phyloP scores from a whole-genome alignment of 2,329 filamentous ascomycete species.

The Fusarium cicatricum region DNA sequence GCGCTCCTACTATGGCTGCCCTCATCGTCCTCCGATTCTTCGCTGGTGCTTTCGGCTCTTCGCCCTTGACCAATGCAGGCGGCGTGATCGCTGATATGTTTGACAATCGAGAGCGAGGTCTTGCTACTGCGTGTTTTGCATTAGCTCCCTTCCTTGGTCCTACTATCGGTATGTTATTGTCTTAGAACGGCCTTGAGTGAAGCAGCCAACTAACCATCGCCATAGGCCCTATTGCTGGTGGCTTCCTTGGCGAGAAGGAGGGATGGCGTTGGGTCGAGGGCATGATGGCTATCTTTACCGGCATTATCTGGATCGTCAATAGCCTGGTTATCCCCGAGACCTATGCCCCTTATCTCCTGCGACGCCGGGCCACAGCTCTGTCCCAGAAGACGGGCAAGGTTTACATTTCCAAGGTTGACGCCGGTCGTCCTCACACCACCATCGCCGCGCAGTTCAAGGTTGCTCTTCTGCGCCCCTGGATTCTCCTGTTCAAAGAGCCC shows the following conservation, averaged over 20 bases:
- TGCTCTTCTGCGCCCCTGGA: slow-evolving; percentile 69
- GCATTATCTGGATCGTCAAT: slow-evolving; percentile 63
- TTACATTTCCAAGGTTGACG: slow-evolving; percentile 61
- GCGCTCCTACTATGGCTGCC: slow-evolving; percentile 63
- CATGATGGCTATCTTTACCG: slow-evolving; percentile 68
- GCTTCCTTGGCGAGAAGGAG: slow-evolving; percentile 66
- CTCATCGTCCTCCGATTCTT: slow-evolving; percentile 76
- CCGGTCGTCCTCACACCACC: slow-evolving; percentile 52
- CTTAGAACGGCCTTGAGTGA: not conserved
- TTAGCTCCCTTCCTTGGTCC: slow-evolving; percentile 72
- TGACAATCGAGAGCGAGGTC: slow-evolving; percentile 60
- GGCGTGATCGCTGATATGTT: slow-evolving; percentile 73
- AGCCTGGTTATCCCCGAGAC: slow-evolving; percentile 65
- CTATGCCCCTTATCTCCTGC: slow-evolving; percentile 65
- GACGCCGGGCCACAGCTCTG: slow-evolving; percentile 59
- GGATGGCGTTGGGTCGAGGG: slow-evolving; percentile 74
- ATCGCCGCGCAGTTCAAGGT: slow-evolving; percentile 61
- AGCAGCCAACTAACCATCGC: not conserved
- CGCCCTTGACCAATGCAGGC: slow-evolving; percentile 68
- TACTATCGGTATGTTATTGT: slow-evolving; percentile 52
- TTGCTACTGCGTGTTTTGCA: slow-evolving; percentile 67
- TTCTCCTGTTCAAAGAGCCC: slow-evolving; percentile 71
- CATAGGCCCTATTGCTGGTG: slow-evolving; percentile 66
- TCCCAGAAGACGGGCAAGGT: slow-evolving; percentile 62
- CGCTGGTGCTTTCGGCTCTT: slow-evolving; percentile 68